These are phyloP conservation scores for Pharus latifolius DNA, from an alignment of 176 grass and related monocot species.

Conservation along the genomic window DNA sequence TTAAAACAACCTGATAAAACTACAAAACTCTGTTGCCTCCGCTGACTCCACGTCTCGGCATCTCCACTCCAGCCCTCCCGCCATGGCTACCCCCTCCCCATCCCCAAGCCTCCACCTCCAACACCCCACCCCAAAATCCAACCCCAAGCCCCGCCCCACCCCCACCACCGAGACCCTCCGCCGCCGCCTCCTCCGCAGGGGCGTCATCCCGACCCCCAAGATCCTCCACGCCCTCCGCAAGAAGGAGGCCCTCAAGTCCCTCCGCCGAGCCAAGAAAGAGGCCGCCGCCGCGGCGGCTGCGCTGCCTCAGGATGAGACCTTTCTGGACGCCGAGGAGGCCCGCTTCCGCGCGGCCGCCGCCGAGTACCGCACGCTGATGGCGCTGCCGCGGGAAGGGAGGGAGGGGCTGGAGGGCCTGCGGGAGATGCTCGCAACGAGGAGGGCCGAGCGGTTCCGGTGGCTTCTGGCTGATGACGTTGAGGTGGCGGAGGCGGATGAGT, in stretches of 20 bases:
- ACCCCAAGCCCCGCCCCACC: background rate
- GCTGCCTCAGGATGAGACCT: background rate
- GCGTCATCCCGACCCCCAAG: conserved; percentile 67
- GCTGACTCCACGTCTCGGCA: too few species aligned
- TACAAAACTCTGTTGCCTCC: background rate
- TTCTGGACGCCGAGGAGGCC: conserved; percentile 34
- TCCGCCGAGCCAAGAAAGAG: conserved; percentile 61
- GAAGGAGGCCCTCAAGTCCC: conserved; percentile 74
- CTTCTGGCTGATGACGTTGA: conserved; percentile 68
- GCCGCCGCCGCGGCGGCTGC: conserved; percentile 8
- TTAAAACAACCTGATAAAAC: too few species aligned
- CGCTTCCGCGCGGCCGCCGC: conserved; percentile 43
- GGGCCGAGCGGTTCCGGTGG: conserved; percentile 41
- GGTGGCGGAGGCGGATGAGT: background rate
- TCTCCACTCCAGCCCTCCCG: background rate
- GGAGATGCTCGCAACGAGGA: conserved; percentile 67
- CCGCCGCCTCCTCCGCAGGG: conserved; percentile 55
- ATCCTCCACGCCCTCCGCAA: conserved; percentile 76
- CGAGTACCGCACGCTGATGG: conserved; percentile 58
- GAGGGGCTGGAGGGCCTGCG: conserved; percentile 55
- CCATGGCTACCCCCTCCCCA: conserved; percentile 28
- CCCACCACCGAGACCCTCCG: conserved; percentile 46
- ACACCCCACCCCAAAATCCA: background rate
- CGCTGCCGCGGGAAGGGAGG: conserved; percentile 49
- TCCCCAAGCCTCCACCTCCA: conserved; percentile 21